Evolutionary conservation across 148 eudicot species (phyloP).

Genomic region (Fagopyrum homotropicum): DNA sequence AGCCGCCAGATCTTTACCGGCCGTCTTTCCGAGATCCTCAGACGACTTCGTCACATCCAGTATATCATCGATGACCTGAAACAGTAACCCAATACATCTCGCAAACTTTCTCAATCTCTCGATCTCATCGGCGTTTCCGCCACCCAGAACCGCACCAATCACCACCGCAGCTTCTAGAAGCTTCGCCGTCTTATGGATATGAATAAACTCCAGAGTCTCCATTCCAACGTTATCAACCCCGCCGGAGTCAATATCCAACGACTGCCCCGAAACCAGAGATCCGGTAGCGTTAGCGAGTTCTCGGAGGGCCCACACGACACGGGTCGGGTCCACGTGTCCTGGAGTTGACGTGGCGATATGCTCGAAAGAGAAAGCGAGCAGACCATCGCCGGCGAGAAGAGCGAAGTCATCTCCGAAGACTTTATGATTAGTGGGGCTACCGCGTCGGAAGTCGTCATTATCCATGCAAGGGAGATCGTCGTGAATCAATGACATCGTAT

Average conservation of each 20-base stretch:
- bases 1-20: constrained; percentile 63
- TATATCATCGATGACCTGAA: constrained; percentile 72
- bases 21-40: constrained; percentile 62
- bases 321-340: constrained; percentile 18
- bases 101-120: constrained; percentile 55
- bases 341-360: constrained; percentile 32
- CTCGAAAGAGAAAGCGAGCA: constrained; percentile 53
- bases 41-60: constrained; percentile 67
- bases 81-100: constrained; percentile 48
- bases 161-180: constrained; percentile 58
- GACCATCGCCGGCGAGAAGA: constrained; percentile 54
- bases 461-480: constrained; percentile 81
- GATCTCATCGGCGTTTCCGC: constrained; percentile 45
- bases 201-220: constrained; percentile 54
- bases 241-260: constrained; percentile 45
- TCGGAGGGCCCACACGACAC: constrained; percentile 30
- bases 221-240: constrained; percentile 33
- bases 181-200: constrained; percentile 58
- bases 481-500: constrained; percentile 64
- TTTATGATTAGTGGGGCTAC: constrained; percentile 60
- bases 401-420: constrained; percentile 66
- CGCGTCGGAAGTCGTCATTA: constrained; percentile 60
- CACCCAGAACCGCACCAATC: constrained; percentile 55
- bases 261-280: constrained; percentile 57
- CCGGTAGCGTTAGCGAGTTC: constrained; percentile 54